Percentiles rank a stretch among this genome's conserved stretches.
phyloP scores from a whole-genome alignment of 176 grass and related monocot genomes.

The Elaeis guineensis region DNA sequence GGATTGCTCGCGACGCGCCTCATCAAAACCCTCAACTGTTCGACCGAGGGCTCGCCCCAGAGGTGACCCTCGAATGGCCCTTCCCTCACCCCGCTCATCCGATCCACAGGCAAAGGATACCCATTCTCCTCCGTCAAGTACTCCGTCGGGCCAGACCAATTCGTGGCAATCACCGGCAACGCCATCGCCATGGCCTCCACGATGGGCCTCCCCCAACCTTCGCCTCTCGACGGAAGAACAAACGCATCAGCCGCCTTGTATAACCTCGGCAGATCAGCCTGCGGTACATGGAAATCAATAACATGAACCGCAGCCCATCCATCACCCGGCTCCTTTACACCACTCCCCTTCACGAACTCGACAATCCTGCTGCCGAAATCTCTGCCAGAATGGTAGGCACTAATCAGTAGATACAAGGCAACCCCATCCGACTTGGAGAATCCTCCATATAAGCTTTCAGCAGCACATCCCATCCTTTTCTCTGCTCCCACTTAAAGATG shows the following conservation, averaged over 20 bases:
- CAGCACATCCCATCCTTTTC: slow-evolving; percentile 76
- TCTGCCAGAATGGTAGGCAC: slow-evolving; percentile 49
- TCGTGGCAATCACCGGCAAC: slow-evolving; percentile 50
- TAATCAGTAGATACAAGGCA: slow-evolving; percentile 34
- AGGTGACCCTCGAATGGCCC: slow-evolving; percentile 60
- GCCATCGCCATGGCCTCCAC: slow-evolving; percentile 70
- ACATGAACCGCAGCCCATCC: slow-evolving; percentile 43
- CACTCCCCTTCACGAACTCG: slow-evolving; percentile 27
- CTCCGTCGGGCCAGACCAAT: slow-evolving; percentile 62
- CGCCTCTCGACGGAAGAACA: slow-evolving; percentile 48
- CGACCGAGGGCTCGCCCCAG: slow-evolving; percentile 41
- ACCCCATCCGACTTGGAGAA: slow-evolving; percentile 51
- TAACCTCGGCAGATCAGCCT: slow-evolving; percentile 44
- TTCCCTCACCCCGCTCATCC: slow-evolving; percentile 31
- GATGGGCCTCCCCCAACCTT: slow-evolving; percentile 59
- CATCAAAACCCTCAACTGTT: slow-evolving; percentile 43
- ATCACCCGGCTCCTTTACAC: slow-evolving; percentile 22
- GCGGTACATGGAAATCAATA: slow-evolving; percentile 43
- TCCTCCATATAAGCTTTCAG: slow-evolving; percentile 45
- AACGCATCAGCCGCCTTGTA: slow-evolving; percentile 46
- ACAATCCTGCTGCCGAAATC: slow-evolving; percentile 31
- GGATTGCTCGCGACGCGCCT: slow-evolving; percentile 24
- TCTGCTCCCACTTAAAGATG: slow-evolving; percentile 68
- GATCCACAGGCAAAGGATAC: slow-evolving; percentile 38
- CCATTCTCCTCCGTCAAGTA: slow-evolving; percentile 58